Evolutionary conservation across 768 basidiomycete species (phyloP).

Genomic region (Sarcodon sp.): DNA sequence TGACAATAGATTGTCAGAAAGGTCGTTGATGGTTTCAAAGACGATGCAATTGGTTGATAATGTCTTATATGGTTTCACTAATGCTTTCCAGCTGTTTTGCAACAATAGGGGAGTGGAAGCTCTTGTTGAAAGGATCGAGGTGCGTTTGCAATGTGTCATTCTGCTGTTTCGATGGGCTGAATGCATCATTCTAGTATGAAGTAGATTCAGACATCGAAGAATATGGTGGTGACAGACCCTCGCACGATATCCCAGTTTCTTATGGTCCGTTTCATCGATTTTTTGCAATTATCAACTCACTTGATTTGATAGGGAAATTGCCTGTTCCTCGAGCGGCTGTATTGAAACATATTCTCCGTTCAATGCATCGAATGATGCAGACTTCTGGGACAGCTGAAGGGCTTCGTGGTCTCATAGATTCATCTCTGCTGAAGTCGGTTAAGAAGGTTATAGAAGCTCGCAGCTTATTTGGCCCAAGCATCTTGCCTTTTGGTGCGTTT

Average conservation of each 20-base stretch:
- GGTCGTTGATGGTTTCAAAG: constrained; percentile 73
- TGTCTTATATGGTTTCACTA: constrained; percentile 80
- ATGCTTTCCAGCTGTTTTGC: constrained; percentile 81
- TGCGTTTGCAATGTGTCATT: constrained; percentile 20
- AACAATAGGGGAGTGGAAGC: constrained; percentile 73
- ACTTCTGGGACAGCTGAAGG: constrained; percentile 90
- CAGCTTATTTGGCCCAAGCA: constrained; percentile 72
- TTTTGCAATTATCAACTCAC: constrained; percentile 1
- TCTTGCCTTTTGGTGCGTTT: constrained; percentile 69
- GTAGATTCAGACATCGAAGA: constrained; percentile 31
- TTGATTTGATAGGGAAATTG: constrained; percentile 39
- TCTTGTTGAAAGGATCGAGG: constrained; percentile 81
- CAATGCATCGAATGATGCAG: constrained; percentile 96
- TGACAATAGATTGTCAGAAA: constrained; percentile 57
- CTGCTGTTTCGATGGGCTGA: constrained; percentile 3
- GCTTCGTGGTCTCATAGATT: constrained; percentile 87
- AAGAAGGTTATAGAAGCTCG: constrained; percentile 83
- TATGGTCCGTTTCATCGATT: constrained; percentile 27
- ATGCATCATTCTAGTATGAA: constrained; percentile 14
- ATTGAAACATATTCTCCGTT: constrained; percentile 84
- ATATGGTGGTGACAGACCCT: constrained; percentile 28
- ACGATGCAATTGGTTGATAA: constrained; percentile 89
- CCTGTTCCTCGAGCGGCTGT: constrained; percentile 65
- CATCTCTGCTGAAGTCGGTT: constrained; percentile 69
- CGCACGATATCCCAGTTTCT: constrained; percentile 32